These are phyloP conservation scores for Metschnikowia baotianmanensis DNA, from an alignment of 805 yeast species.

Conservation along the genomic window DNA sequence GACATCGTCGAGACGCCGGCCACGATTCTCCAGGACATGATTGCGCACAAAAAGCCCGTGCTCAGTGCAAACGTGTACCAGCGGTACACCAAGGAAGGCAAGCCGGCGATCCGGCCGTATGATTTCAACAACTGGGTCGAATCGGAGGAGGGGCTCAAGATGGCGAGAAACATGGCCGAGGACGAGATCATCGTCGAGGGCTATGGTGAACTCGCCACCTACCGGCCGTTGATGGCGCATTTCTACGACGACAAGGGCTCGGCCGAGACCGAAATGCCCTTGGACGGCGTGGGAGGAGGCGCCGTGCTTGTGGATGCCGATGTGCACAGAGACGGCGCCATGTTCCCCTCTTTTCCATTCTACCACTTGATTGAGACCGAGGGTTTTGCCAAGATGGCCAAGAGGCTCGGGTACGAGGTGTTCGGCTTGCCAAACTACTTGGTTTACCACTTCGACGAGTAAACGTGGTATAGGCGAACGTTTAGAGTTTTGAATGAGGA, in stretches of 20 bases:
- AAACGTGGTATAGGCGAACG: constrained; percentile 8
- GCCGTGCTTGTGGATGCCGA: constrained; percentile 95
- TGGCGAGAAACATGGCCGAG: constrained; percentile 70
- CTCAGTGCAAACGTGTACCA: constrained; percentile 93
- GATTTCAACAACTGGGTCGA: constrained; percentile 97
- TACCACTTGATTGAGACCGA: constrained; percentile 96
- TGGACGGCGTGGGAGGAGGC: constrained; percentile 99
- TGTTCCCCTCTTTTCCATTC: constrained; percentile 98
- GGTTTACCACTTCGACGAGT: constrained; percentile 89
- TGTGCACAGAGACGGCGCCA: constrained; percentile 98
- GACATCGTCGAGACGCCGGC: constrained; percentile 89
- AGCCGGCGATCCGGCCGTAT: constrained; percentile 74
- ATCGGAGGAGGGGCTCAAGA: constrained; percentile 69
- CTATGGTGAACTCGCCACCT: constrained; percentile 88
- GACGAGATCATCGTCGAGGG: constrained; percentile 97
- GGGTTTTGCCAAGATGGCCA: constrained; percentile 98
- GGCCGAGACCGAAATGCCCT: constrained; percentile 63
- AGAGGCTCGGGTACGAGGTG: constrained; percentile 86
- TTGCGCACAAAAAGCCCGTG: constrained; percentile 80
- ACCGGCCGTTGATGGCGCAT: constrained; percentile 91
- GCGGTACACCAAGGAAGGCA: constrained; percentile 61
- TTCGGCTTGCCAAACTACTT: constrained; percentile 92
- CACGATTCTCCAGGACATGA: constrained; percentile 81
- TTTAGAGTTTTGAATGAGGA: too few species aligned
- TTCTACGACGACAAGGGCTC: constrained; percentile 69